Base-by-base conservation (phyloP, 768 basidiomycete genomes). In the Suillus subaureus region DNA sequence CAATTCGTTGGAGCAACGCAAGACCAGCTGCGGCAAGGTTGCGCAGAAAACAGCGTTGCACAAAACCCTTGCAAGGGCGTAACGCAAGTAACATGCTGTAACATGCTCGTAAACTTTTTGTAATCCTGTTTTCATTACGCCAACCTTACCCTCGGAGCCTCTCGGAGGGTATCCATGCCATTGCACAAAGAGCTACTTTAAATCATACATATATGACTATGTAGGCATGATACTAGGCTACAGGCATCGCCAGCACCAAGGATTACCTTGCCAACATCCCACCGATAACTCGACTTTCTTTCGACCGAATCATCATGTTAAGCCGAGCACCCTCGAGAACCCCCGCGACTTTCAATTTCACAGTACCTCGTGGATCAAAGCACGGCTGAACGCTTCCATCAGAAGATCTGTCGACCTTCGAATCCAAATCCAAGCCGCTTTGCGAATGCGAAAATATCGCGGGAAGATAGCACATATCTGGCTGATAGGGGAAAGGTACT, bases 41-140 rank as follows among this genome's bases (percentile, higher is more conserved):
- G 21, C 18, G 18, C 52, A 54, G 52, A 51, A 51, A 26, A 6
- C 49, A 51, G n/a, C n/a, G n/a, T n/a, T n/a, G n/a, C 28, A 4
- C 15, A 6, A 9, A 16, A 54, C 4, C 49, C 23, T 21, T 54
- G 23, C 23, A 7, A 23, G 31, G 52, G 51, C 16, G 16, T 18
- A 33, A n/a, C n/a, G n/a, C n/a, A n/a, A n/a, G n/a, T n/a, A n/a
- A 55, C 54, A 33, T 33, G 52, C 52, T 54, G 52, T 54, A 54
- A 55, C 18, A 1, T 31, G 31, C 31, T 12, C 28, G 52, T 54
- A 54, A 55, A 3, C 31, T 21, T 13, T 5, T 21, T 15, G n/a
- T 23, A n/a, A 47, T 47, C n/a, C 47, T 28, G 52, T 21, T 54
- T 54, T 54, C 28, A 55, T 55, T 55, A 55, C 54, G 51, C 45